phyloP scores from a whole-genome alignment of 108 stramenopile genomes.

The Bacterosira constricta region DNA sequence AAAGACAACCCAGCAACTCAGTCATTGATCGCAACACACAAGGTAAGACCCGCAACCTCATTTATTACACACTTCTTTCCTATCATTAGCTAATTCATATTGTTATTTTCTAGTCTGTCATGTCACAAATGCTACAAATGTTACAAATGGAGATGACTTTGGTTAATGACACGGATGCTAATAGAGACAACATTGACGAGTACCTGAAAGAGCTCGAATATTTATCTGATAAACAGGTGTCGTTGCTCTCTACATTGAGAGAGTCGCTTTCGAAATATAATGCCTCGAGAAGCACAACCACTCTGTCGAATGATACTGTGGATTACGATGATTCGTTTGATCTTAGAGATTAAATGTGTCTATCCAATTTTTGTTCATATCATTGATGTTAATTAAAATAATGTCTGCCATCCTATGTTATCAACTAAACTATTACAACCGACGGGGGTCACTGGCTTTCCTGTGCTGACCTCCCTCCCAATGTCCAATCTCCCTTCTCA shows the following conservation, averaged over 20 bases:
- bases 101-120: no score
- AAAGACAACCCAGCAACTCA: slow-evolving; percentile 28
- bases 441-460: no score
- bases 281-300: neutral
- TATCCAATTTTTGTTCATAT: no score
- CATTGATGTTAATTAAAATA: no score
- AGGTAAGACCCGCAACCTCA: no score
- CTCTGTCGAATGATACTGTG: neutral
- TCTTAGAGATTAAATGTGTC: slow-evolving; percentile 13
- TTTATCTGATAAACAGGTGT: slow-evolving; percentile 59
- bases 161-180: slow-evolving; percentile 64
- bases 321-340: slow-evolving; percentile 21
- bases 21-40: slow-evolving; percentile 59
- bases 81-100: no score
- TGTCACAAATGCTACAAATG: slow-evolving; percentile 68
- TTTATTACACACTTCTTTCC: no score
- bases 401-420: no score
- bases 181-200: slow-evolving; percentile 68
- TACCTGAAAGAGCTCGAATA: slow-evolving; percentile 67
- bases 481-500: no score
- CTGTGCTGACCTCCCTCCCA: no score
- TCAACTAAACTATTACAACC: no score
- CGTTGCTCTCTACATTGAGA: slow-evolving; percentile 57
- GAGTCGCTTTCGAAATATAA: slow-evolving; percentile 33
- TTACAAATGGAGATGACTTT: slow-evolving; percentile 76